Evolutionary conservation across 805 yeast species (phyloP).

Genomic region (Myxozyma udenii): DNA sequence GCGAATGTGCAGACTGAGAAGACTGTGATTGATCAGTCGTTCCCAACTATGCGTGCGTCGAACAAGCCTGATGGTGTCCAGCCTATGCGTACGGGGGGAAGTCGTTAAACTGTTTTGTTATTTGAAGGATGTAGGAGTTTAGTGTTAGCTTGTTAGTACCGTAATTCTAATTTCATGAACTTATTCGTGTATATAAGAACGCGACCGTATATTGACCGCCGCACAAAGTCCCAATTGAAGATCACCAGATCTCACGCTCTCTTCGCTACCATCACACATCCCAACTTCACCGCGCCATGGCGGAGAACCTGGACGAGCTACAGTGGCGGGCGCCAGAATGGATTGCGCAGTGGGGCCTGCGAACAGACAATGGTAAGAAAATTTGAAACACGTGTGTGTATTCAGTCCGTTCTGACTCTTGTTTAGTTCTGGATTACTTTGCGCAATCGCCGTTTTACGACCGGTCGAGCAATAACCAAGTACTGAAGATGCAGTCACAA

Average conservation of each 20-base stretch:
- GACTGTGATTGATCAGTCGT: not conserved
- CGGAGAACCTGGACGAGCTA: conserved; percentile 42
- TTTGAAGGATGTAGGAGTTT: not conserved
- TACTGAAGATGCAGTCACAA: conserved; percentile 91
- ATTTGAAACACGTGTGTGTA: not conserved
- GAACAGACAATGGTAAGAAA: conserved; percentile 65
- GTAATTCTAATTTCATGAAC: too few relatives aligned
- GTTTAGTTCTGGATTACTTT: conserved; percentile 71
- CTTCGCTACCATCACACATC: too few relatives aligned
- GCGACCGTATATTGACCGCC: too few relatives aligned
- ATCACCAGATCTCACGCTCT: too few relatives aligned
- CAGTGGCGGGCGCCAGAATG: conserved; percentile 98
- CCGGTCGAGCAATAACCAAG: conserved; percentile 90
- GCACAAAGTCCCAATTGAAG: too few relatives aligned
- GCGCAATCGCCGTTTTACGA: conserved; percentile 94
- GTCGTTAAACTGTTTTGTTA: not conserved
- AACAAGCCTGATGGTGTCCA: conserved; percentile 1
- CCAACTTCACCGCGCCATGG: too few relatives aligned
- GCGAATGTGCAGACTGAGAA: too few relatives aligned
- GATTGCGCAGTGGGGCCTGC: conserved; percentile 79
- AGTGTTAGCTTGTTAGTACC: not conserved
- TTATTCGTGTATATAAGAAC: too few relatives aligned
- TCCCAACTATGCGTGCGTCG: conserved; percentile 13
- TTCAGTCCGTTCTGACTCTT: not conserved
- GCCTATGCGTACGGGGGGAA: conserved; percentile 8